Percentiles rank a stretch among this genome's conserved stretches.
Evolutionary conservation across 2,329 filamentous ascomycete species (phyloP).

Genomic region (Pseudogymnoascus sp.): DNA sequence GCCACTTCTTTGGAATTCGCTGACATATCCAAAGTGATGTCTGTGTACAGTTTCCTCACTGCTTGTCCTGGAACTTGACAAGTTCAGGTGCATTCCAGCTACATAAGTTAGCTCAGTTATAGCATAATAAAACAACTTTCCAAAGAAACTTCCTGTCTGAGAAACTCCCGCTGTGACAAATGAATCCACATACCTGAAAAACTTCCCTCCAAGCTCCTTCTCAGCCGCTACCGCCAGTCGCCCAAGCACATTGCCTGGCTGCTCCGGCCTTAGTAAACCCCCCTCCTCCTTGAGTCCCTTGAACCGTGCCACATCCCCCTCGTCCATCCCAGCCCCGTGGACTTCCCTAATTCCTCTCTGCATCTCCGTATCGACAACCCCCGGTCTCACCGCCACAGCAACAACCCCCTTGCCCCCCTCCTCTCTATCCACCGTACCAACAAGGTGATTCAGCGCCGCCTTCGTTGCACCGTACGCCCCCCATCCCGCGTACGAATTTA

Average conservation of each 20-base stretch:
- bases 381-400: conserved; percentile 64
- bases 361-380: conserved; percentile 84
- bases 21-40: conserved; percentile 4
- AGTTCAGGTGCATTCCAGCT: conserved; percentile 10
- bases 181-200: conserved; percentile 49
- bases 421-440: conserved; percentile 62
- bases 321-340: conserved; percentile 53
- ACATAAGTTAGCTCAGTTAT: conserved; percentile 40
- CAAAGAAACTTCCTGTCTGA: not conserved
- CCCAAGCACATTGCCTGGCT: conserved; percentile 80
- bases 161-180: not conserved
- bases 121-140: conserved; percentile 20
- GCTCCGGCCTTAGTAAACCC: conserved; percentile 67
- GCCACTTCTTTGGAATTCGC: conserved; percentile 6
- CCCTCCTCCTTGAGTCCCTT: conserved; percentile 60
- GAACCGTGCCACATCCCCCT: conserved; percentile 54
- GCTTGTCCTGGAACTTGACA: conserved; percentile 12
- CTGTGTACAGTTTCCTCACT: not conserved
- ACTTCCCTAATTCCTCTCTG: conserved; percentile 71
- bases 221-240: conserved; percentile 59
- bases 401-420: conserved; percentile 58
- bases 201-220: conserved; percentile 64
- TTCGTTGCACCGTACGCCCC: conserved; percentile 76
- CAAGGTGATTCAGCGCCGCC: conserved; percentile 73
- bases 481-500: conserved; percentile 61